Base-by-base conservation (phyloP, 805 yeast species). In the Lipomyces yamanashiensis region DNA sequence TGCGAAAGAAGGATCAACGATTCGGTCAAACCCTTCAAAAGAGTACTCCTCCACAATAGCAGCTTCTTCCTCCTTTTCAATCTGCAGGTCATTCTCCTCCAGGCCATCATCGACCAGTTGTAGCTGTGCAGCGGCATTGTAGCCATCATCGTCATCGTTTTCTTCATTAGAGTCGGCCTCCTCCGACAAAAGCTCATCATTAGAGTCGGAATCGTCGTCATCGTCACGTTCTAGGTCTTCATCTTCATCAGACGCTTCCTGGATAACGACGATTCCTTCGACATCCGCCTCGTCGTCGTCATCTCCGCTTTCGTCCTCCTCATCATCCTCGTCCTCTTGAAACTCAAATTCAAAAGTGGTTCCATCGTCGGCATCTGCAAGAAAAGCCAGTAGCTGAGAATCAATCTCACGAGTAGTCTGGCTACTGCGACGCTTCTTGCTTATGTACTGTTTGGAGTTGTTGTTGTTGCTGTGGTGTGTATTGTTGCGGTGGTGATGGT, bases 141-240 rank as follows among this genome's bases (percentile, higher is more conserved):
- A 82, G 69, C 87, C 92, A 10, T 85, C 90, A 61, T 86, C 91
- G 13, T 64, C 71, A 40, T 73, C 75, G 34, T 77, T 72, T 39
- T 72, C 73, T 45, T 73, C 74, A 6, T 58, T 65, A 34, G 57
- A 71, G 65, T 77, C 61, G 44, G 19, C 56, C 2, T 51, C 56
- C 2, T 43, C 59, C 4, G 36, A 17, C 28, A 12, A 81, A 53
- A 79, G 81, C 63, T 79, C 79, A 34, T 73, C 73, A 2, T 70
- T 74, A 36, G 74, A 76, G 37, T 75, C 80, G 43, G 79, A 78
- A 21, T 80, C 80, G 41, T 75, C 79, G 17, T 75, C 80, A 7
- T 74, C 77, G 19, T 75, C 79, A 10, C 75, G 79, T 8, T 72
- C 76, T 8, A 72, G 79, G 55, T 70, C 76, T 15, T 73, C 75